Percentiles rank a stretch among this genome's conserved stretches.
Evolutionary conservation across 495 filamentous ascomycete species (phyloP).

Genomic region (Hyaloscypha hepaticicola): DNA sequence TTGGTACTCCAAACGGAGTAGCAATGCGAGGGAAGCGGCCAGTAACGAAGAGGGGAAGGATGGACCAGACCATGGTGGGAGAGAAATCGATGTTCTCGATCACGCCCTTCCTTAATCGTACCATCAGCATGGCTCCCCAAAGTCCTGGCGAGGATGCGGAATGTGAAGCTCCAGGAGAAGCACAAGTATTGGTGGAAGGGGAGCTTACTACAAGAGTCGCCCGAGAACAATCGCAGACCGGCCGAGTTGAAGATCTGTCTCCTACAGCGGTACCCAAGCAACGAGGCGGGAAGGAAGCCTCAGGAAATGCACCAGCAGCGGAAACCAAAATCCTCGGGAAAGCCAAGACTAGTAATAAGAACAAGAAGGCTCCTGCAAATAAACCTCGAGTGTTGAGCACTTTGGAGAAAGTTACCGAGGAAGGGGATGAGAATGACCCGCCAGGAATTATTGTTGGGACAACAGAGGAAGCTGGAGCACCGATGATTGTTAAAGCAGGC

Average conservation of each 20-base stretch:
- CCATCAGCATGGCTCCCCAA: conserved; percentile 53
- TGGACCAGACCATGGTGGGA: conserved; percentile 57
- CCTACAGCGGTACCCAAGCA: neutral
- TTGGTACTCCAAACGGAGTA: conserved; percentile 68
- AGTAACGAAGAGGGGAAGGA: conserved; percentile 45
- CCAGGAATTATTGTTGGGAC: neutral
- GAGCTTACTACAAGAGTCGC: neutral
- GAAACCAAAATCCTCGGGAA: conserved; percentile 20
- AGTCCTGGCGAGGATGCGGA: conserved; percentile 32
- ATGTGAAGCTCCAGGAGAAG: neutral
- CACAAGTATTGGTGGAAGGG: neutral
- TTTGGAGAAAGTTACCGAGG: conserved; percentile 29
- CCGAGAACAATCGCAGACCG: neutral
- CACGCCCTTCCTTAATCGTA: conserved; percentile 86
- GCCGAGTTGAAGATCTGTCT: neutral
- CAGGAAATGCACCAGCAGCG: neutral
- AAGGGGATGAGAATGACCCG: conserved; percentile 21
- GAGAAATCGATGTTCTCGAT: conserved; percentile 92
- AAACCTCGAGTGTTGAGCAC: conserved; percentile 13
- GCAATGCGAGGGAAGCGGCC: conserved; percentile 36
- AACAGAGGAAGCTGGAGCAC: neutral
- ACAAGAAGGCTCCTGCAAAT: conserved; percentile 20
- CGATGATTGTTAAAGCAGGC: neutral
- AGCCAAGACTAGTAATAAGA: conserved; percentile 12
- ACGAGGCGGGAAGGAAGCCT: conserved; percentile 9